These are phyloP conservation scores for Tardiomyces blankii DNA, from an alignment of 1,139 yeast genomes.

Conservation along the genomic window DNA sequence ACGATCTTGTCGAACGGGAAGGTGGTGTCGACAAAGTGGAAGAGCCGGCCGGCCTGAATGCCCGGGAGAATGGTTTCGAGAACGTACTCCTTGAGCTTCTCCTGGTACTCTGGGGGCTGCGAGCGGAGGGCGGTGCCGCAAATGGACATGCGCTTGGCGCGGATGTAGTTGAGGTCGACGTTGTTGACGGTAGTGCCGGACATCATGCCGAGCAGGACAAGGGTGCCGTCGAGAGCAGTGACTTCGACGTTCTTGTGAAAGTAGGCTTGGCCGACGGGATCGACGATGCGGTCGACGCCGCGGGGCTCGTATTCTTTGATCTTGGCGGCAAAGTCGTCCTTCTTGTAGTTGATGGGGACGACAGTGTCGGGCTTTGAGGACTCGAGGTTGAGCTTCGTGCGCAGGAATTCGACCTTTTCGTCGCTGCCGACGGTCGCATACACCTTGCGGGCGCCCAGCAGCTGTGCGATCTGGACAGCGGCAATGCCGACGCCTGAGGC, in stretches of 20 bases:
- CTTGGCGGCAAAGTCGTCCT: conserved; percentile 16
- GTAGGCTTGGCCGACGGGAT: conserved; percentile 24
- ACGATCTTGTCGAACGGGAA: conserved; percentile 17
- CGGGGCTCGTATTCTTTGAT: conserved; percentile 14
- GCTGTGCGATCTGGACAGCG: conserved; percentile 26
- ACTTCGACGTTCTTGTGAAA: conserved; percentile 16
- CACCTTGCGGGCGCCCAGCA: conserved; percentile 23
- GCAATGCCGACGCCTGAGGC: conserved; percentile 28
- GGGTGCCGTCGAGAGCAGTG: conserved; percentile 19
- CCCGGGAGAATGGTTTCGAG: conserved; percentile 18
- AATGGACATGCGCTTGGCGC: conserved; percentile 18
- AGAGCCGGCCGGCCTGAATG: conserved; percentile 15
- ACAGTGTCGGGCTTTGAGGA: conserved; percentile 14
- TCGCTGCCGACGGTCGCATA: conserved; percentile 24
- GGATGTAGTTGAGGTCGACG: conserved; percentile 14
- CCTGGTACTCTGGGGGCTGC: conserved; percentile 17
- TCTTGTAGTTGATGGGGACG: conserved; percentile 21
- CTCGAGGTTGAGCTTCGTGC: conserved; percentile 8
- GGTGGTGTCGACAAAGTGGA: conserved; percentile 15
- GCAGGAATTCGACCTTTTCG: conserved; percentile 16
- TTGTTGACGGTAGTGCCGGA: conserved; percentile 16
- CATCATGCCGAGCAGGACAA: conserved; percentile 21
- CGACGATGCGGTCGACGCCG: conserved; percentile 25
- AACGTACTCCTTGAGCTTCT: conserved; percentile 16
- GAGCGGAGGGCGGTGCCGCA: conserved; percentile 25